A percentile compares a stretch with the other conserved stretches of the same genome.
phyloP scores from a whole-genome alignment of 352 stramenopile genomes.

The Phytophthora hibernalis region DNA sequence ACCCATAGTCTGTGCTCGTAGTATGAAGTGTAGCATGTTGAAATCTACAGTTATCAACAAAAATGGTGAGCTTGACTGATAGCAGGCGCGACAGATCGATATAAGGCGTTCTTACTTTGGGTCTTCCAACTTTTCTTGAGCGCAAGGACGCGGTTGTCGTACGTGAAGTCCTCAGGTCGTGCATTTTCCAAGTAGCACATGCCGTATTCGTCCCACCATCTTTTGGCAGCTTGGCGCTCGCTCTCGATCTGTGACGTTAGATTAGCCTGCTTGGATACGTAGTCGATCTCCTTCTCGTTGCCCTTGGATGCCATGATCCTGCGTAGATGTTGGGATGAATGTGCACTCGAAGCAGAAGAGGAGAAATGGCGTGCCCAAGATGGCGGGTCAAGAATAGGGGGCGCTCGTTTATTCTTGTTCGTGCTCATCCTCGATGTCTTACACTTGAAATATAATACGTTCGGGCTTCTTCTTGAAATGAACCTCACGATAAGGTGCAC shows the following conservation, averaged over 20 bases:
- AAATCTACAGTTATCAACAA: conserved; percentile 42
- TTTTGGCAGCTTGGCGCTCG: conserved; percentile 76
- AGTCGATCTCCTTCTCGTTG: conserved; percentile 79
- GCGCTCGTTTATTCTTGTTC: too few relatives aligned
- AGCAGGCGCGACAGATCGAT: neutral
- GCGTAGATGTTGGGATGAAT: neutral
- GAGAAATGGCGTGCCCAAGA: too few relatives aligned
- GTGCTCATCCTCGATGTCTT: too few relatives aligned
- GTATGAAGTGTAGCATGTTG: conserved; percentile 62
- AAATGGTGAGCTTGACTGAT: neutral
- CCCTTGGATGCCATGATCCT: conserved; percentile 51
- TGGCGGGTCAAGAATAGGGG: too few relatives aligned
- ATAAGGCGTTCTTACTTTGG: conserved; percentile 50
- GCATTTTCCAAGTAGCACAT: conserved; percentile 81
- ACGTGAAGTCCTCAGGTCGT: conserved; percentile 84
- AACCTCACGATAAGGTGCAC: too few relatives aligned
- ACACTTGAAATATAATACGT: too few relatives aligned
- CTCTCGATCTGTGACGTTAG: conserved; percentile 85
- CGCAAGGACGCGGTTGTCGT: conserved; percentile 79
- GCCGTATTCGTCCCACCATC: conserved; percentile 86
- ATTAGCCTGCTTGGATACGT: conserved; percentile 87
- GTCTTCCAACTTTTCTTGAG: conserved; percentile 70
- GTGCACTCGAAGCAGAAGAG: neutral
- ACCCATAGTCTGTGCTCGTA: conserved; percentile 73
- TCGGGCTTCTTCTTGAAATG: too few relatives aligned